Evolutionary conservation across 225 moss, liverwort and hornwort species (phyloP).

Genomic region (Physcomitrium patens): DNA sequence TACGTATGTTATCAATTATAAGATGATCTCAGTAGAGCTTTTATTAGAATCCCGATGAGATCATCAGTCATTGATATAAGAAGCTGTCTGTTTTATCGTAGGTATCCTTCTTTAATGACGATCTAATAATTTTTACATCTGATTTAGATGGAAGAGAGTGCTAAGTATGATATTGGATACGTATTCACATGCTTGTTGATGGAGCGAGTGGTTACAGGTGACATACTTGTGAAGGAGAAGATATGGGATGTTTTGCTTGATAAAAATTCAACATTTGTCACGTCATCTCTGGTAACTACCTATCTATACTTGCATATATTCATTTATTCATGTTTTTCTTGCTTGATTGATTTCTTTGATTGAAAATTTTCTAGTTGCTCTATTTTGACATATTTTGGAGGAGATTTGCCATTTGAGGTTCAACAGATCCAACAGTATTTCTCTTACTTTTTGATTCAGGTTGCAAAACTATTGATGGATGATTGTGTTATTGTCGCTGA

Average conservation of each 20-base stretch:
- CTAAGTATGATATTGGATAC: background rate
- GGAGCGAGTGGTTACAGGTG: constrained; percentile 57
- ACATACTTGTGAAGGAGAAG: constrained; percentile 81
- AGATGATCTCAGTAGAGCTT: background rate
- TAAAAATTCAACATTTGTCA: constrained; percentile 65
- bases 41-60: constrained; percentile 1
- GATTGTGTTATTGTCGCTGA: constrained; percentile 76
- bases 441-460: constrained; percentile 37
- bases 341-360: background rate
- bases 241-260: constrained; percentile 82
- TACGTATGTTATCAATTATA: background rate
- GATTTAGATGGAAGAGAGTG: background rate
- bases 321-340: background rate
- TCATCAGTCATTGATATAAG: background rate
- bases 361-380: background rate
- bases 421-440: background rate
- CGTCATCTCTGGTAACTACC: constrained; percentile 67
- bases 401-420: background rate
- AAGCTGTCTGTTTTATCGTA: background rate
- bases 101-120: background rate
- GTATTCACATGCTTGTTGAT: constrained; percentile 19
- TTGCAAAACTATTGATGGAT: constrained; percentile 71
- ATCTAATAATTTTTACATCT: constrained; percentile 10
- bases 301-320: constrained; percentile 9
- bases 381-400: constrained; percentile 18